Percentiles rank a stretch among this genome's conserved stretches.
phyloP scores from a whole-genome alignment of 805 yeast genomes.

The Candida hungchunana region DNA sequence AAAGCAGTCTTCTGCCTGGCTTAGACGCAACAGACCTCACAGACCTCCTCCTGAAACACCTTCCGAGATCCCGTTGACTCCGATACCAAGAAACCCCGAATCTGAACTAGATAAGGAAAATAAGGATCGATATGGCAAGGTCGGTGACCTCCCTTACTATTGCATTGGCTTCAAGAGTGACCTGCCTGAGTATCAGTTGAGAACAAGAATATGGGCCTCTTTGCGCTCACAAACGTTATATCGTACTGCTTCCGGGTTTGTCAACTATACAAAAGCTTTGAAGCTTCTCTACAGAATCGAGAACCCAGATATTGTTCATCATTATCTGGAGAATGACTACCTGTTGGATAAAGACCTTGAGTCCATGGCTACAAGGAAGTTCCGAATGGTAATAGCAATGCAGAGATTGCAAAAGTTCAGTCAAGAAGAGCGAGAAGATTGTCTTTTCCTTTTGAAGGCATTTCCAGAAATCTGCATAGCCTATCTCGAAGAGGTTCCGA shows the following conservation, averaged over 20 bases:
- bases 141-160: slow-evolving; percentile 64
- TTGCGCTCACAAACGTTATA: slow-evolving; percentile 78
- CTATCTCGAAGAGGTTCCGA: slow-evolving; percentile 44
- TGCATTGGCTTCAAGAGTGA: slow-evolving; percentile 71
- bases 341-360: slow-evolving; percentile 62
- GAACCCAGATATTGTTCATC: slow-evolving; percentile 47
- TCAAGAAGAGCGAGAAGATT: slow-evolving; percentile 61
- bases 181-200: slow-evolving; percentile 53
- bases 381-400: slow-evolving; percentile 80
- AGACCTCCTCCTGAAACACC: slow-evolving; percentile 11
- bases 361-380: slow-evolving; percentile 74
- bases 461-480: slow-evolving; percentile 65
- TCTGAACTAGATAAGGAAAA: slow-evolving; percentile 1
- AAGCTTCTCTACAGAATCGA: slow-evolving; percentile 66
- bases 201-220: slow-evolving; percentile 88
- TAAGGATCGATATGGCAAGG: slow-evolving; percentile 35
- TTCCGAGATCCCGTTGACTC: slow-evolving; percentile 4
- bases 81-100: slow-evolving; percentile 13
- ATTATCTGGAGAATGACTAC: slow-evolving; percentile 43
- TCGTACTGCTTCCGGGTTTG: slow-evolving; percentile 79
- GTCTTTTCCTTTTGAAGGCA: slow-evolving; percentile 60
- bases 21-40: too few species aligned
- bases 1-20: too few species aligned
- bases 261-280: slow-evolving; percentile 72
- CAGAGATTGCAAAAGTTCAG: slow-evolving; percentile 71